These are phyloP conservation scores for Solanum bukasovii DNA, from an alignment of 257 asterid genomes.

Conservation along the genomic window DNA sequence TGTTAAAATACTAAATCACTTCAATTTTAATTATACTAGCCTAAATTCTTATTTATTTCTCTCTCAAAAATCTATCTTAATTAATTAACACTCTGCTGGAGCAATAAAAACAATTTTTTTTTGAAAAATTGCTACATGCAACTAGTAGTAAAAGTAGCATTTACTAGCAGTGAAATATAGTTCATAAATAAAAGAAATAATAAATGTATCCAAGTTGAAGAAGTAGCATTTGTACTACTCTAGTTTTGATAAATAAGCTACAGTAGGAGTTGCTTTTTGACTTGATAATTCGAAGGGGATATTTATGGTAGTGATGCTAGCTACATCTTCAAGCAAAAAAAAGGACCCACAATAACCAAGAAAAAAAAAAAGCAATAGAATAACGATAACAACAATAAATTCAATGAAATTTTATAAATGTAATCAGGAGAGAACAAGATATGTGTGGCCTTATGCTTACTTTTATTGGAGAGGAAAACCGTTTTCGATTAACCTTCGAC, in stretches of 20 bases:
- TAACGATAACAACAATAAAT: not conserved
- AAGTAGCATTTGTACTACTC: not conserved
- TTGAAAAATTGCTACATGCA: not conserved
- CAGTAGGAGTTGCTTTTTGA: not conserved
- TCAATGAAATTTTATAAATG: too few species aligned
- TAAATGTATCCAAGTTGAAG: not conserved
- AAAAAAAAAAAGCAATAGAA: not conserved
- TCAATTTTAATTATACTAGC: not conserved
- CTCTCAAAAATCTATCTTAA: not conserved
- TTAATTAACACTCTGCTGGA: not conserved
- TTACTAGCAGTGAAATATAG: not conserved
- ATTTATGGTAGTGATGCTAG: constrained; percentile 19
- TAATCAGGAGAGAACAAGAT: too few species aligned
- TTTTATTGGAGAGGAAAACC: too few species aligned
- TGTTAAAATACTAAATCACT: not conserved
- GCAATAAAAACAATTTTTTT: not conserved
- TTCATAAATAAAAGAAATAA: not conserved
- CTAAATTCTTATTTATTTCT: not conserved
- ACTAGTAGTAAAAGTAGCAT: not conserved
- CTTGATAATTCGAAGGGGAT: constrained; percentile 1
- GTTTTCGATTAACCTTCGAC: not conserved
- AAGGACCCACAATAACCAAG: constrained; percentile 14
- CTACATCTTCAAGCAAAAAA: constrained; percentile 17
- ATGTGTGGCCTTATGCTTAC: not conserved
- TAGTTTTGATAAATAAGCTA: not conserved